These are phyloP conservation scores for Penicillium turbatum DNA, from an alignment of 495 filamentous ascomycete genomes.

Conservation along the genomic window DNA sequence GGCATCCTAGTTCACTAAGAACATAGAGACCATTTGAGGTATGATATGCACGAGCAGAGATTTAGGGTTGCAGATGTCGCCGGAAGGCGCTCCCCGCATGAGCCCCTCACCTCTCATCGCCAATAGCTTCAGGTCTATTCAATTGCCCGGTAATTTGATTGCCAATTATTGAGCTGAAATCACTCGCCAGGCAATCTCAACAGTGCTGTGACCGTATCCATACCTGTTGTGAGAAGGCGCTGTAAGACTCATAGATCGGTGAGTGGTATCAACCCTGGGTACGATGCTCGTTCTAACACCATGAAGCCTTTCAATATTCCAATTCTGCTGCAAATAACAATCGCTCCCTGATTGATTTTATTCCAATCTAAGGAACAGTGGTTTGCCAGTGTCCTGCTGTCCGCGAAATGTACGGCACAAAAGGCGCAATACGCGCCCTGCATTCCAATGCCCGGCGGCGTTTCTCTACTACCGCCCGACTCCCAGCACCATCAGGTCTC, in stretches of 20 bases:
- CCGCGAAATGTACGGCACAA: conserved; percentile 9
- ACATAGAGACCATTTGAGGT: no score
- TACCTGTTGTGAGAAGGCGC: conserved; percentile 15
- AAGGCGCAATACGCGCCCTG: conserved; percentile 5
- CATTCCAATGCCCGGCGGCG: conserved; percentile 7
- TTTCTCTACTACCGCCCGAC: conserved; percentile 18
- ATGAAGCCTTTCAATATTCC: not conserved
- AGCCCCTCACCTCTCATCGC: not conserved
- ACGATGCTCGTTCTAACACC: not conserved
- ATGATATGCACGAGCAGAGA: no score
- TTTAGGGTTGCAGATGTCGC: conserved; percentile 18
- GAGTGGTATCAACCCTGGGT: not conserved
- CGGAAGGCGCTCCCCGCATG: conserved; percentile 14
- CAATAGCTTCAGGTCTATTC: not conserved
- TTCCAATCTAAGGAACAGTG: not conserved
- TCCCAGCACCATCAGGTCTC: conserved; percentile 22
- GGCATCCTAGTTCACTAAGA: no score
- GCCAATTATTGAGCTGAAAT: not conserved
- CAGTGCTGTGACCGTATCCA: not conserved
- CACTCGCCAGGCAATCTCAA: not conserved
- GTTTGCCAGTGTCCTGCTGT: not conserved
- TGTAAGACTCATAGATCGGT: not conserved
- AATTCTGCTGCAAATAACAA: not conserved
- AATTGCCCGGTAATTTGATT: not conserved
- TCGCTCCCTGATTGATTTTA: not conserved